Percentiles rank a stretch among this genome's conserved stretches.
phyloP scores from a whole-genome alignment of 805 yeast species.

The Metschnikowia anglica region DNA sequence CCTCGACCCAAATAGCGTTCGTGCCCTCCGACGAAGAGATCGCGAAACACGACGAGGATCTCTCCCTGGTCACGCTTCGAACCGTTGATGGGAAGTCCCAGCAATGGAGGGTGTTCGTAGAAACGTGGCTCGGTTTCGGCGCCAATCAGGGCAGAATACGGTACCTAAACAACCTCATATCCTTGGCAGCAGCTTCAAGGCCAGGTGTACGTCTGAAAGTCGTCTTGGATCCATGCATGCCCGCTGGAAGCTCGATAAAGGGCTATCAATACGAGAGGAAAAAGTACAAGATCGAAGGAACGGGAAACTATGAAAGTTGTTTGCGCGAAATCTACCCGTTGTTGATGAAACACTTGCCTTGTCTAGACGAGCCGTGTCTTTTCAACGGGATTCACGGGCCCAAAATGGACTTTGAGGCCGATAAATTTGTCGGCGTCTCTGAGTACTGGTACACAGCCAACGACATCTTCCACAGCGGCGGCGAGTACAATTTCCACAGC shows the following conservation, averaged over 20 bases:
- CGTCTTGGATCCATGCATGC: conserved; percentile 77
- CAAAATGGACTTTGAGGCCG: conserved; percentile 69
- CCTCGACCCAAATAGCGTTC: conserved; percentile 94
- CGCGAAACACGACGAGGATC: conserved; percentile 66
- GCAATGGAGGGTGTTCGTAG: conserved; percentile 84
- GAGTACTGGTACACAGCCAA: conserved; percentile 98
- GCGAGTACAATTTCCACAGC: conserved; percentile 73
- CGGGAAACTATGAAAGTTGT: conserved; percentile 79
- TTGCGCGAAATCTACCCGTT: conserved; percentile 71
- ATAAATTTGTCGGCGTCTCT: conserved; percentile 87
- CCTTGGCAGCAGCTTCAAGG: conserved; percentile 20
- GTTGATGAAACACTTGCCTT: conserved; percentile 74
- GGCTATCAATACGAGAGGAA: conserved; percentile 48
- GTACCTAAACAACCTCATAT: conserved; percentile 57
- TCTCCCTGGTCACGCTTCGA: conserved; percentile 63
- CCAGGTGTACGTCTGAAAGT: conserved; percentile 10
- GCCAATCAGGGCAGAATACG: conserved; percentile 90
- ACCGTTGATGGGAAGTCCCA: conserved; percentile 69
- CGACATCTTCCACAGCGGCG: conserved; percentile 85
- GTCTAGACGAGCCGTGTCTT: conserved; percentile 84
- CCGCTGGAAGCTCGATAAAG: conserved; percentile 51
- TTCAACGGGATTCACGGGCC: conserved; percentile 97
- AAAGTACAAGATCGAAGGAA: conserved; percentile 58
- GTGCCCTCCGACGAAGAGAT: conserved; percentile 71
- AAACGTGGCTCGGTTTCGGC: conserved; percentile 97